Base-by-base conservation (phyloP, 108 stramenopile species). In the Skeletonema marinoi region DNA sequence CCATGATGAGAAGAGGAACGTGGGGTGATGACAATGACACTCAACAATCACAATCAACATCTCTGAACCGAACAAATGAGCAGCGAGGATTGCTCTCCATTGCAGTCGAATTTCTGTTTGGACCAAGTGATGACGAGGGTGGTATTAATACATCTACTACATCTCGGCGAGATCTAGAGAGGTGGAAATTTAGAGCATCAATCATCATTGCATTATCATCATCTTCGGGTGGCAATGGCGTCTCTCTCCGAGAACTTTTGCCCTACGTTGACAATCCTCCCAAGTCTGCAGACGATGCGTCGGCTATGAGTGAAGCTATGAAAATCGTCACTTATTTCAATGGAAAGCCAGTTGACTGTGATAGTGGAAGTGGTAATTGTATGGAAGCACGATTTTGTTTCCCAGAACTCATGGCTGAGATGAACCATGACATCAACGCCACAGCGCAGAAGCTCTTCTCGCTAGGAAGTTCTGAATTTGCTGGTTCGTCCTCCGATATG, bases 51-150 rank as follows among this genome's bases (percentile, higher is more conserved):
- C 32, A 78, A 56, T 65, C n/a, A 19, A 73, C 42, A 48, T 82
- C 51, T 2, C 41, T 67, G 30, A 63, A n/a, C 66, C 60, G 58
- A 50, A 6, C 19, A 60, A 71, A 71, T 60, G 62, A 31, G 31
- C 82, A 89, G 38, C 83, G 82, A 50, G 92, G 92, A 38, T 33
- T 96, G 10, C 73, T 96, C 4, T 91, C 92, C 1, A 50, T 93
- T 42, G 86, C 86, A 14, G 89, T 93, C 5, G 94, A 93, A 65
- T 96, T 92, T 71, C 82, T 96, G 17, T 96, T 96, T 78, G 94
- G 94, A 32, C 92, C 94, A 13, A 71, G 38, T 35, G 35, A 70
- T 25, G 30, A 19, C 12, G 16, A 38, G 12, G 17, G 5, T 59
- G 54, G 30, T 9, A n/a, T n/a, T n/a, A 36, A 13, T 19, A n/a